Evolutionary conservation across 164 flowering plant genomes (phyloP).

Genomic region (Protea cynaroides): DNA sequence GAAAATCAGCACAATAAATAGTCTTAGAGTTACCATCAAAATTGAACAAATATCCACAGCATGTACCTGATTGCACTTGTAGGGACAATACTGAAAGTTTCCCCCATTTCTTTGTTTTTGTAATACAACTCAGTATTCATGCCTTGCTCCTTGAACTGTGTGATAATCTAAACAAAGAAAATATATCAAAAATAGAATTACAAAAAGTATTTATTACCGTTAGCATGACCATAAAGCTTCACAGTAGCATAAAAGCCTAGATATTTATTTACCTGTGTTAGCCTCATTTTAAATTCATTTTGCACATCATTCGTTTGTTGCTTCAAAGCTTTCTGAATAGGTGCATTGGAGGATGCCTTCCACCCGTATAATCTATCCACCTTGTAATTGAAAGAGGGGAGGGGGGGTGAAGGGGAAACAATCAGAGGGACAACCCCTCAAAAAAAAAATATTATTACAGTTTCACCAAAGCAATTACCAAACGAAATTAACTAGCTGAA

Average conservation of each 20-base stretch:
- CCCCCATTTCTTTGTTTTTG: constrained; percentile 88
- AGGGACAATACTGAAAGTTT: constrained; percentile 87
- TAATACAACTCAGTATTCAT: constrained; percentile 86
- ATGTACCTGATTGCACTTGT: constrained; percentile 92
- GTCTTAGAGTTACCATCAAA: constrained; percentile 12
- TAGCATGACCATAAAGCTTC: not conserved
- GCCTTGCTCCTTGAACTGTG: constrained; percentile 88
- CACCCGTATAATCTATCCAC: constrained; percentile 95
- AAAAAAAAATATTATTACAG: not conserved
- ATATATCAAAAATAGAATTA: constrained; percentile 22
- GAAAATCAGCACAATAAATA: not conserved
- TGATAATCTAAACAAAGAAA: constrained; percentile 50
- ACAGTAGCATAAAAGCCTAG: not conserved
- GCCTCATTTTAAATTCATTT: constrained; percentile 75
- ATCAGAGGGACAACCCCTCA: not conserved
- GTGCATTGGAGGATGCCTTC: constrained; percentile 77
- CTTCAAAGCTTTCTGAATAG: constrained; percentile 72
- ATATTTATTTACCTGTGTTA: constrained; percentile 40
- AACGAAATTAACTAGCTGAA: not conserved
- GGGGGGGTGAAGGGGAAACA: not conserved
- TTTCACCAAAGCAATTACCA: not conserved
- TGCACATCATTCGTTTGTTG: constrained; percentile 79
- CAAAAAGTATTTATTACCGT: not conserved
- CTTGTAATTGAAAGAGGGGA: constrained; percentile 28
- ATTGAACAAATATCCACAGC: not conserved